Evolutionary conservation across 805 yeast genomes (phyloP).

Genomic region (Priceomyces medius): DNA sequence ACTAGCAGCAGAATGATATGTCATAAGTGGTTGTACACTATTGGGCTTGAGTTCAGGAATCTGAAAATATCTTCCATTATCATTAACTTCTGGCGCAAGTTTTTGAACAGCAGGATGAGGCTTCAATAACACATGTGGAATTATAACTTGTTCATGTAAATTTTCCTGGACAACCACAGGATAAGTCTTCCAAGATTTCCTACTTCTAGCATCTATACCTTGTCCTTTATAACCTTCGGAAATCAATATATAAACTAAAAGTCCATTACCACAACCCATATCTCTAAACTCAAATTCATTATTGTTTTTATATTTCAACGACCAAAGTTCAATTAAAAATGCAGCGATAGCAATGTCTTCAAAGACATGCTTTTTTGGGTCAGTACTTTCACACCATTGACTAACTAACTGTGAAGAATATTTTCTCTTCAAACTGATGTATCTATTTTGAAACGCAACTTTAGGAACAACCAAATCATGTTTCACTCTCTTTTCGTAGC

Average conservation of each 20-base stretch:
- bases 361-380: conserved; percentile 92
- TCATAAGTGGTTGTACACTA: conserved; percentile 42
- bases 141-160: conserved; percentile 72
- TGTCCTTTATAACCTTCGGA: conserved; percentile 79
- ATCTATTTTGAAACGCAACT: conserved; percentile 77
- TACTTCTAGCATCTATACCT: conserved; percentile 86
- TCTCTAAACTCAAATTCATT: conserved; percentile 71
- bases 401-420: conserved; percentile 74
- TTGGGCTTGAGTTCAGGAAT: conserved; percentile 37
- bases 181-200: conserved; percentile 84
- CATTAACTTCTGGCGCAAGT: conserved; percentile 52
- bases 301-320: conserved; percentile 40
- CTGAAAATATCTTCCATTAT: conserved; percentile 62
- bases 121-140: conserved; percentile 72
- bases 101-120: conserved; percentile 64
- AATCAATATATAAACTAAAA: conserved; percentile 69
- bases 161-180: conserved; percentile 60
- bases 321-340: conserved; percentile 86
- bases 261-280: conserved; percentile 94
- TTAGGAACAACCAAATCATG: conserved; percentile 87
- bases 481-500: conserved; percentile 82
- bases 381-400: conserved; percentile 91
- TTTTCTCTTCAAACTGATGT: conserved; percentile 75
- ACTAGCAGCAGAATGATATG: conserved; percentile 53
- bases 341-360: conserved; percentile 97